A percentile compares a stretch with the other conserved stretches of the same genome.
phyloP scores from a whole-genome alignment of 352 stramenopile genomes.

The Globisporangium takayamanum region DNA sequence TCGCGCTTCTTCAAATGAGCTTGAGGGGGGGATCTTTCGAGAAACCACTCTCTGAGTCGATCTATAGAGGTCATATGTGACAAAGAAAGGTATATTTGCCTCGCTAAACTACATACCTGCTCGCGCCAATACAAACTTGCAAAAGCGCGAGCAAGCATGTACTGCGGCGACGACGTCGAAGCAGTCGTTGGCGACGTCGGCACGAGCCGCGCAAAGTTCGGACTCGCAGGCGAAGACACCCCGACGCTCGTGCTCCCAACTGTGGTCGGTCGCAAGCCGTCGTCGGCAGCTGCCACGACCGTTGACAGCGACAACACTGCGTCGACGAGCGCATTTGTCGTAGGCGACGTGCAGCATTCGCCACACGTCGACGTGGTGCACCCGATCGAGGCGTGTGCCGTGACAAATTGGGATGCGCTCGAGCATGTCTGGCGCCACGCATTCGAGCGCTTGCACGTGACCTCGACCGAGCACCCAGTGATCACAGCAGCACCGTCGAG shows the following conservation, averaged over 20 bases:
- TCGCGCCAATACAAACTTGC: not conserved
- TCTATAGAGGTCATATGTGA: not conserved
- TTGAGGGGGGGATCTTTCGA: not conserved
- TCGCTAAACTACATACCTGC: too few species aligned
- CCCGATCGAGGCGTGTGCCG: slow-evolving; percentile 46
- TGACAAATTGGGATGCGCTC: slow-evolving; percentile 81
- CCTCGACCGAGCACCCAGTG: slow-evolving; percentile 65
- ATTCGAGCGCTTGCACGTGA: slow-evolving; percentile 63
- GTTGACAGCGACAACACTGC: not conserved
- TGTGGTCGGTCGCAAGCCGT: slow-evolving; percentile 34
- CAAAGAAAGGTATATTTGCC: too few species aligned
- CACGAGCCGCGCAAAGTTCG: slow-evolving; percentile 89
- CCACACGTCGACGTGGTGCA: slow-evolving; percentile 53
- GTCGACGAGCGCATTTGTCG: slow-evolving; percentile 15
- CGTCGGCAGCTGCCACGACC: not conserved
- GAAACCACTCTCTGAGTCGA: not conserved
- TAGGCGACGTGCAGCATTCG: slow-evolving; percentile 52
- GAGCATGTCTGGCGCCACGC: slow-evolving; percentile 80
- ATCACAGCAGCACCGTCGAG: slow-evolving; percentile 71
- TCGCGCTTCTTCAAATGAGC: not conserved
- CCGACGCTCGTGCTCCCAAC: slow-evolving; percentile 87
- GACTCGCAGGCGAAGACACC: slow-evolving; percentile 92
- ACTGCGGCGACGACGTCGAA: slow-evolving; percentile 95
- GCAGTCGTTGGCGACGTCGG: slow-evolving; percentile 94
- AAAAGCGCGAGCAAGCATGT: slow-evolving; percentile 56